Base-by-base conservation (phyloP, 2,329 filamentous ascomycete genomes). In the Laburnicola sp. region DNA sequence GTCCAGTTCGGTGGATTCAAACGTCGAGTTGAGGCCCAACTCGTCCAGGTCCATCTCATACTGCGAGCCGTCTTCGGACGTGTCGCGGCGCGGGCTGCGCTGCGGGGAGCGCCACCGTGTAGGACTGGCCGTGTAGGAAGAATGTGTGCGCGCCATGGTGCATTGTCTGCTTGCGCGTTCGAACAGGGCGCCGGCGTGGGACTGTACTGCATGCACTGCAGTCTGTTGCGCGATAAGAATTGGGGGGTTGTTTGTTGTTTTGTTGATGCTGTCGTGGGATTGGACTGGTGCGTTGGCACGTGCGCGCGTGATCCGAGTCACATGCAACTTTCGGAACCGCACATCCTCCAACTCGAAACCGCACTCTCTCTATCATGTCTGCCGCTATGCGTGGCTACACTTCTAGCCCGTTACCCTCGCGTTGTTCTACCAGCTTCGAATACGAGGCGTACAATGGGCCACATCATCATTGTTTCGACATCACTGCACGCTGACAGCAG, bases 1-100 rank as follows among this genome's bases (percentile, higher is more conserved):
- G 7, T 69, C 63, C 37, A 72, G 48, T 22, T 66, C 68, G 3
- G 65, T 64, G 1, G 69, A 67, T 37, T 72, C 67, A 26, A 70
- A 67, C 1, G 69, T 68, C 36, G 66, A 69, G 31, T 71, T 66
- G 41, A 71, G 61, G 31, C 68, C 66, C 42, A 74, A 53, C 32
- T 68, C 72, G 50, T 73, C 69, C 34, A 74, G 53, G 39, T 74
- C 70, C 63, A 74, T 66, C 54, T 71, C 69, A 53, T 74, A 74
- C 46, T 72, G 64, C 10, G 69, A 69, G 25, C 67, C 67, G 49
- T 68, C 65, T 54, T 68, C 61, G 8, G 68, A 68, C n/a, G 53
- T 56, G 60, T 50, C 59, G 66, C 48, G 59, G 48, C 6, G 43
- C 25, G 65, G 61, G 50, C 66, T 69, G 51, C 60, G 68, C 39